Evolutionary conservation across 1,284 basidiomycete species (phyloP), one percentile per base, ranked within the genome.

Genomic region (Cutaneotrichosporon sp.): DNA sequence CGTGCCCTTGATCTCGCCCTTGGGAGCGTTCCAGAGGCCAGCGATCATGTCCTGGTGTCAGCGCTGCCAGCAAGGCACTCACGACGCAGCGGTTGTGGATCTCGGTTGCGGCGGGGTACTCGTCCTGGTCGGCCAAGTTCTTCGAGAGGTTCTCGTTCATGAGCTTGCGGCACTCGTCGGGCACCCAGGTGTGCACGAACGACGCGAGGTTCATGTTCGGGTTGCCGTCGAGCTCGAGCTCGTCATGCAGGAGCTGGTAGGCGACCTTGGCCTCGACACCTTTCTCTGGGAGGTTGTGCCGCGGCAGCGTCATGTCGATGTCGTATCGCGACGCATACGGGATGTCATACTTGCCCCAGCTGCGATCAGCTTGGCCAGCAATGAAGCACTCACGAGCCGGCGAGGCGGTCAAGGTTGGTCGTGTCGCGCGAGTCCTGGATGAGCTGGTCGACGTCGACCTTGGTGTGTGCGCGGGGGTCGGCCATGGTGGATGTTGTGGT

Each of bases 101-200:
- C 33, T 86, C 80, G 76, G 75, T 73, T 1, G 89, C 90, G 60
- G 88, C 86, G 18, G 92, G 92, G 77, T 97, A 97, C 78, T 95
- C 92, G 72, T 95, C 95, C 72, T 89, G 87, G 76, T 92, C 94
- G 55, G 94, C 92, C 56, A 95, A 80, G 76, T 94, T 95, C 80
- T 95, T 94, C 71, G 86, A 87, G 70, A 94, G 84, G 76, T 94
- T 94, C 80, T 94, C 92, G 54, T 83, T 69, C 82, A 92, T 87
- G 64, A 94, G 84, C 68, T 86, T 86, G 69, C 88, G 83, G 57
- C 86, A 86, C 71, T 86, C 79, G 16, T 54, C 78, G n/a, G 86
- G 85, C 80, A 87, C 79, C 86, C 87, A 89, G 5, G 88, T 89
- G 57, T 85, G 82, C 11, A 89, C 87, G 65, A 89, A 89, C 71